Conservation (phyloP, 495 filamentous ascomycete genomes). For the Glonium stellatum region DNA sequence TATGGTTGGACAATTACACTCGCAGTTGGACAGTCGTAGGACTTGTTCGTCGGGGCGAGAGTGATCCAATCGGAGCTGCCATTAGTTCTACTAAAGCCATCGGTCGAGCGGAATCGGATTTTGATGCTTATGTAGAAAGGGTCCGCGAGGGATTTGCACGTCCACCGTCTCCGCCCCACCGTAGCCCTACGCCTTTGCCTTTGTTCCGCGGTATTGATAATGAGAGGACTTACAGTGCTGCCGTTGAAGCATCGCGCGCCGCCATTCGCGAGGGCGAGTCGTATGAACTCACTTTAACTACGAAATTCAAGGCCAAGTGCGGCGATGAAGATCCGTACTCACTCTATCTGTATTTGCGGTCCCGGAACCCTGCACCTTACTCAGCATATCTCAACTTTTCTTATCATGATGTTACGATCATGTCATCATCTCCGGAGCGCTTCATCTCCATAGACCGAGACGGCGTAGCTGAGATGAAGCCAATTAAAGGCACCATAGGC, state of each 20-base stretch:
- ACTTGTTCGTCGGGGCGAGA: background rate
- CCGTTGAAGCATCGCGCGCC: background rate
- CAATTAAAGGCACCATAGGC: background rate
- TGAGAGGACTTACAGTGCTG: background rate
- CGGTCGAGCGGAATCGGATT: background rate
- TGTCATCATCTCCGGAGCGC: conserved; percentile 1
- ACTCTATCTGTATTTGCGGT: background rate
- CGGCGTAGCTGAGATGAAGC: background rate
- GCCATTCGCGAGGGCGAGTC: background rate
- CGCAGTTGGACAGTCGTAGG: background rate
- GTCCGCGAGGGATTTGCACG: background rate
- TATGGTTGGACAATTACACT: background rate
- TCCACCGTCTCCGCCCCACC: background rate
- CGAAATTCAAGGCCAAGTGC: background rate
- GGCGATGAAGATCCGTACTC: background rate
- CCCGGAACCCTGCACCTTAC: background rate
- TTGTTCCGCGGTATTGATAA: background rate
- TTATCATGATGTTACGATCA: background rate
- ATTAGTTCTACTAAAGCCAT: background rate
- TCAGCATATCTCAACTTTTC: background rate
- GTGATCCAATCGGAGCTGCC: background rate
- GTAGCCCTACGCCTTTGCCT: background rate
- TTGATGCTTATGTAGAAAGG: background rate
- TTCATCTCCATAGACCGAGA: conserved; percentile 1
- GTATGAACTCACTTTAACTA: background rate